Conservation (phyloP, 2,329 filamentous ascomycete genomes). For the Penicillium sp. region DNA sequence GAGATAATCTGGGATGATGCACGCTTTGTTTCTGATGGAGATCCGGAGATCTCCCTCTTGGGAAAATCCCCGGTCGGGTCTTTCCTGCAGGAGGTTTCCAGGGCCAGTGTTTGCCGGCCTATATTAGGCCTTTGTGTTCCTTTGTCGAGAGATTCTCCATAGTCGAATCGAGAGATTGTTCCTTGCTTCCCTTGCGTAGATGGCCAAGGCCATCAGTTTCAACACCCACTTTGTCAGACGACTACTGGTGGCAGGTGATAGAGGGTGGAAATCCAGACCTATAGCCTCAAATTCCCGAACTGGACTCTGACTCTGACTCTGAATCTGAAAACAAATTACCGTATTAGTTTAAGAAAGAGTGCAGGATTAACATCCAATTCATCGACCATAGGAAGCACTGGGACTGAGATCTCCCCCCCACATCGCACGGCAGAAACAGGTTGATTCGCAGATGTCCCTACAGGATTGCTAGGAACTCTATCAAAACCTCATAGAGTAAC, state of each 20-base stretch:
- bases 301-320: not conserved
- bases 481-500: not conserved
- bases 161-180: too few species aligned
- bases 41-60: too few species aligned
- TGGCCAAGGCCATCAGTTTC: too few species aligned
- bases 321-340: too few species aligned
- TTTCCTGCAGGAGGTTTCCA: too few species aligned
- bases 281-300: not conserved
- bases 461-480: not conserved
- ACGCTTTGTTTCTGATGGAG: too few species aligned
- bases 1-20: constrained; percentile 48
- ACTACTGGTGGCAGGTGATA: not conserved
- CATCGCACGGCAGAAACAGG: not conserved
- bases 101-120: too few species aligned
- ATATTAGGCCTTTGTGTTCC: too few species aligned
- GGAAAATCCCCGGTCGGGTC: too few species aligned
- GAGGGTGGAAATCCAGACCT: not conserved
- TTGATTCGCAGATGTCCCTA: constrained; percentile 1
- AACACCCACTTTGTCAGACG: not conserved
- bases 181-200: too few species aligned
- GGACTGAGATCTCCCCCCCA: constrained; percentile 3
- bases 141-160: too few species aligned
- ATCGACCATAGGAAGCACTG: constrained; percentile 7
- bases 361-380: constrained; percentile 12
- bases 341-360: too few species aligned